These are phyloP conservation scores for Pyricularia sp. DNA, from an alignment of 2,329 filamentous ascomycete species.

Conservation along the genomic window DNA sequence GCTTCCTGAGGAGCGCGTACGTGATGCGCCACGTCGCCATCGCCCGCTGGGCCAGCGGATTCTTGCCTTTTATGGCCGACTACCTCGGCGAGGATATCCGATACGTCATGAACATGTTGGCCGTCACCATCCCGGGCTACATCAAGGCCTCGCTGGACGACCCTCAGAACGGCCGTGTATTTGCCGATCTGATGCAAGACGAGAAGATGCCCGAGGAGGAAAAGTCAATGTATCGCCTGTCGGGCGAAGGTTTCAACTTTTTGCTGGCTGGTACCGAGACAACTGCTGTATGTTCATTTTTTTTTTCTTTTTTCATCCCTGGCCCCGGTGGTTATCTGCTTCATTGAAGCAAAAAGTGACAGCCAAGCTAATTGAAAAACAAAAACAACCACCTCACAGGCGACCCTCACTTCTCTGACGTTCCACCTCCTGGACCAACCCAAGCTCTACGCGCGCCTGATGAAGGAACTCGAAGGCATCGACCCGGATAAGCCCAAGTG, in stretches of 20 bases:
- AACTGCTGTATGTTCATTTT: slow-evolving; percentile 9
- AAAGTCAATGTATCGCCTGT: slow-evolving; percentile 19
- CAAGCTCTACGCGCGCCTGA: slow-evolving; percentile 11
- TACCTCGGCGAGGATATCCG: slow-evolving; percentile 9
- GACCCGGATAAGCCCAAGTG: slow-evolving; percentile 11
- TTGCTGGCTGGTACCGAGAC: slow-evolving; percentile 26
- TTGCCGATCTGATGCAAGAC: background rate
- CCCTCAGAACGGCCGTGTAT: slow-evolving; percentile 1
- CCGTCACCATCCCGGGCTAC: slow-evolving; percentile 9
- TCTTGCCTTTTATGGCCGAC: slow-evolving; percentile 14
- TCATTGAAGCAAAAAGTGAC: background rate
- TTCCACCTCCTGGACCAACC: slow-evolving; percentile 18
- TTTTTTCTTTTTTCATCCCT: background rate
- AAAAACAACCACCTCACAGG: background rate
- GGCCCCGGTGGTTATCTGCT: background rate
- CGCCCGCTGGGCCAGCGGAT: slow-evolving; percentile 14
- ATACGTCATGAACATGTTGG: slow-evolving; percentile 7
- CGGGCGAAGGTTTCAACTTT: slow-evolving; percentile 23
- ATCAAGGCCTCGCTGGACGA: slow-evolving; percentile 8
- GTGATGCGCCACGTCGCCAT: slow-evolving; percentile 18
- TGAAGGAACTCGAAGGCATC: slow-evolving; percentile 14
- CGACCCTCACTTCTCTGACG: slow-evolving; percentile 14
- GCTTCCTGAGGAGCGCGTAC: slow-evolving; percentile 19
- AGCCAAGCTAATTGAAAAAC: slow-evolving; percentile 3
- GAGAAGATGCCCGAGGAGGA: slow-evolving; percentile 20